Evolutionary conservation across 2,329 filamentous ascomycete species (phyloP).

Genomic region (Madurella fahalii): DNA sequence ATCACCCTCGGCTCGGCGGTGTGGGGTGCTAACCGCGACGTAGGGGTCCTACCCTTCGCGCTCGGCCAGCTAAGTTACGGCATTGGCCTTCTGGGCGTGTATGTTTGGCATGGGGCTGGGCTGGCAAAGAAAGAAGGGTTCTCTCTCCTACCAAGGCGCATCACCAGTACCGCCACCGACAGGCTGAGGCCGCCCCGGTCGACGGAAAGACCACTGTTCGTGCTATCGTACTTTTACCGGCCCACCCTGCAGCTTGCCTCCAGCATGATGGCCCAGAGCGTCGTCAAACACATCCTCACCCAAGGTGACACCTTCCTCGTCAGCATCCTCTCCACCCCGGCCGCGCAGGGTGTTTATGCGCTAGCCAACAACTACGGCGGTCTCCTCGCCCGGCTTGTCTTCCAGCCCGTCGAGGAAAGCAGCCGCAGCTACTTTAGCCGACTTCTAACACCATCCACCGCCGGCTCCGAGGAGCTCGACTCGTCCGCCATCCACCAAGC

Average conservation of each 20-base stretch:
- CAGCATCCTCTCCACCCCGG: slow-evolving; percentile 67
- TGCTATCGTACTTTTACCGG: slow-evolving; percentile 60
- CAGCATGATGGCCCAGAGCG: slow-evolving; percentile 83
- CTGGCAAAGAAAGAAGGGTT: slow-evolving; percentile 59
- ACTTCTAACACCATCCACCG: slow-evolving; percentile 48
- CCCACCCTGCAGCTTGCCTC: slow-evolving; percentile 67
- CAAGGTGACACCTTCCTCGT: slow-evolving; percentile 92
- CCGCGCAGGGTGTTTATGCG: slow-evolving; percentile 86
- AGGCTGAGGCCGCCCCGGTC: too few species aligned
- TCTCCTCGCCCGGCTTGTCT: slow-evolving; percentile 79
- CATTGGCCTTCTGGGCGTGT: slow-evolving; percentile 62
- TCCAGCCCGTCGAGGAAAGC: slow-evolving; percentile 94
- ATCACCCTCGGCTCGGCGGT: slow-evolving; percentile 68
- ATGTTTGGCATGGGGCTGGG: slow-evolving; percentile 56
- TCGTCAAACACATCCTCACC: slow-evolving; percentile 89
- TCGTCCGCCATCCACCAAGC: slow-evolving; percentile 19
- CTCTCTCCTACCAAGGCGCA: slow-evolving; percentile 56
- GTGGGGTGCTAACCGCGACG: slow-evolving; percentile 54
- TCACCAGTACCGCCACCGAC: slow-evolving; percentile 25
- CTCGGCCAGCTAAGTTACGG: slow-evolving; percentile 80
- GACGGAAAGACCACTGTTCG: slow-evolving; percentile 37
- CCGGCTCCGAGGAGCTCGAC: background rate
- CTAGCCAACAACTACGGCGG: slow-evolving; percentile 94
- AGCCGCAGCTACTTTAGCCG: slow-evolving; percentile 86
- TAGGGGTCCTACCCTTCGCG: slow-evolving; percentile 84